phyloP scores from a whole-genome alignment of 108 stramenopile genomes.

The Cyclostephanos tholiformis region DNA sequence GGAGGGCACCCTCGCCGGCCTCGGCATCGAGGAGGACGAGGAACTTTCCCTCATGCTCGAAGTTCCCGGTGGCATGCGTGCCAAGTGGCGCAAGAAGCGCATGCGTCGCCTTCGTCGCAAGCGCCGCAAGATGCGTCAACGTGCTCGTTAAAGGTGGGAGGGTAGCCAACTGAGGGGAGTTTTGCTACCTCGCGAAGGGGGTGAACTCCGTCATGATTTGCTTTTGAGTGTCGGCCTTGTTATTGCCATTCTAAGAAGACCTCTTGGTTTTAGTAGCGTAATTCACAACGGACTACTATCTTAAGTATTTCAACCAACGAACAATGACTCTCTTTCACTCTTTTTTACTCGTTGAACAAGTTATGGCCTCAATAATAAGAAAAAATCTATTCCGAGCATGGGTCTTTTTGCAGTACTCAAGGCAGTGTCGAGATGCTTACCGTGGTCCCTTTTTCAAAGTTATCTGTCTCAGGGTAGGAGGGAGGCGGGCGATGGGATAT shows the following conservation, averaged over 20 bases:
- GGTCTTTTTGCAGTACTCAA: too few relatives aligned
- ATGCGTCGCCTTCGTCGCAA: conserved; percentile 93
- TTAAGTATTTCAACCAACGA: not conserved
- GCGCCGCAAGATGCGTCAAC: conserved; percentile 95
- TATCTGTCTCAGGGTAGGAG: too few relatives aligned
- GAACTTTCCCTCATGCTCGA: conserved; percentile 72
- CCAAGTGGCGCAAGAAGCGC: conserved; percentile 93
- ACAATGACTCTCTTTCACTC: not conserved
- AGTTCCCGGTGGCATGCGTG: conserved; percentile 85
- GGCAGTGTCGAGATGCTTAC: too few relatives aligned
- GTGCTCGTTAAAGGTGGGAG: conserved; percentile 73
- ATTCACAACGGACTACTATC: not conserved
- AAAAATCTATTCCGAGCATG: too few relatives aligned
- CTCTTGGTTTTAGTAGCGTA: not conserved
- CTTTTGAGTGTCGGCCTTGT: not conserved
- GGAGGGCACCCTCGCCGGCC: conserved; percentile 77
- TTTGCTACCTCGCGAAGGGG: not conserved
- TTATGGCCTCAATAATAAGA: too few relatives aligned
- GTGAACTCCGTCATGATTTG: not conserved
- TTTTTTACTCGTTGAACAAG: too few relatives aligned
- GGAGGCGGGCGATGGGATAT: too few relatives aligned
- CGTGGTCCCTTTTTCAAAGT: too few relatives aligned
- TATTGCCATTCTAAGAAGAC: not conserved
- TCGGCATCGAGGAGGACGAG: conserved; percentile 85
- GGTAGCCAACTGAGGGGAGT: not conserved